phyloP scores from a whole-genome alignment of 345 rosid genomes.

The Gossypium longicalyx region DNA sequence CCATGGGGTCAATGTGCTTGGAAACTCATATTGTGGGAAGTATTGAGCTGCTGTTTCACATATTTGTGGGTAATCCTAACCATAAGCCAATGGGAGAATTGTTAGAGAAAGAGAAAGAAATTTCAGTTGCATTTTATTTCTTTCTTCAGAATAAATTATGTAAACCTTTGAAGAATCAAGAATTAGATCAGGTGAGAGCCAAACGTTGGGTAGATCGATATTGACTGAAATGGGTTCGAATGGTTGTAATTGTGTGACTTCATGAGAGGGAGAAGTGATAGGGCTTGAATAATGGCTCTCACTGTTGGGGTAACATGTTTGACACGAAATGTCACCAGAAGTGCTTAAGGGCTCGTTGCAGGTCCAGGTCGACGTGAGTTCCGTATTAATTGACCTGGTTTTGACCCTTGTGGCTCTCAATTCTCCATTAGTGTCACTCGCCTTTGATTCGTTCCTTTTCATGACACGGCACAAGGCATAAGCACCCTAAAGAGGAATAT shows the following conservation, averaged over 20 bases:
- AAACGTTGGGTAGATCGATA: conserved; percentile 33
- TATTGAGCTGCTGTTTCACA: conserved; percentile 31
- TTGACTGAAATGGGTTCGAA: conserved; percentile 29
- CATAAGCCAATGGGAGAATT: conserved; percentile 5
- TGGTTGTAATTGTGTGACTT: conserved; percentile 25
- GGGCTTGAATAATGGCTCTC: conserved; percentile 42
- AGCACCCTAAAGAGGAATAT: conserved; percentile 42
- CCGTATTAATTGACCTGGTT: conserved; percentile 36
- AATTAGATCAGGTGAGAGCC: conserved; percentile 58
- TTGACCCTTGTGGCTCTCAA: conserved; percentile 24
- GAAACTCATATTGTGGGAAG: conserved; percentile 36
- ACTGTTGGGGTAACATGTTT: conserved; percentile 34
- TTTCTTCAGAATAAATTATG: background rate
- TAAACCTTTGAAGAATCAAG: conserved; percentile 69
- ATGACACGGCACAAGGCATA: conserved; percentile 76
- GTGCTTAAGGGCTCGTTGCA: conserved; percentile 35
- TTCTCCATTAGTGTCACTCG: conserved; percentile 29
- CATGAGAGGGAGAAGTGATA: conserved; percentile 39
- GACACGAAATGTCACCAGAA: conserved; percentile 37
- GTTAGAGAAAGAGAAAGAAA: conserved; percentile 1
- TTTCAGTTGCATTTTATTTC: background rate
- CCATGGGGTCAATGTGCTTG: conserved; percentile 35
- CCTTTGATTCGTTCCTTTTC: conserved; percentile 59
- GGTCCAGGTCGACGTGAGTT: conserved; percentile 27
- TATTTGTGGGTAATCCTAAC: conserved; percentile 45